Evolutionary conservation across 495 filamentous ascomycete genomes (phyloP), one percentile per base, ranked within the genome.

Genomic region (Podospora pseudopauciseta): DNA sequence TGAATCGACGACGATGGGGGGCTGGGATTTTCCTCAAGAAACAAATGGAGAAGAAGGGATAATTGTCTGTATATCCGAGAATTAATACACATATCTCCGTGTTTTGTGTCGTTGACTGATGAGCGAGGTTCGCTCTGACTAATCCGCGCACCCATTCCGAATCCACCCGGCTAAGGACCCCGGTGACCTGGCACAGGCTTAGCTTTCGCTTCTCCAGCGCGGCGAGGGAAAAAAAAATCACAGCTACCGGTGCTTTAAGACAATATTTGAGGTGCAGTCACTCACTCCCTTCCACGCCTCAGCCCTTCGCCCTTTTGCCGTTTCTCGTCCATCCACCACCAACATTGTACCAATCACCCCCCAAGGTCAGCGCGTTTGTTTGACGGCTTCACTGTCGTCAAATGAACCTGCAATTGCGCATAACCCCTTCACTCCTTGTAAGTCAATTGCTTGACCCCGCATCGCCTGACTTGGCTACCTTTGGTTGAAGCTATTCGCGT

Each of bases 371-470:
- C 86, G 86, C 85, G 85, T 89, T 88, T 82, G 78, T 84, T 87
- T 88, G 86, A 81, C 85, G 85, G 83, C 86, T 83, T 72, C 49
- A 67, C 65, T 76, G 85, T 85, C 86, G 85, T 87, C 86, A 87
- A 88, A 87, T 88, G 87, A 89, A 88, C 86, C 86, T 89, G 85
- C 87, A 86, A 77, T 80, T 74, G 77, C 76, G 75, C 72, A 75
- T 79, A 68, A 63, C 73, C 71, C 65, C 74, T 70, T 79, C 76
- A 76, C 75, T 77, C 76, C 79, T 76, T 72, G 83, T 86, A 80
- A 83, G 80, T 83, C 20, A 57, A 63, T 70, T 54, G 1, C 13
- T 18, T 15, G 15, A 49, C 39, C 39, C 39, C 39, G 39, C 63
- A 16, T 23, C 19, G 28, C 23, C 11, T 61, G 32, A 58, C 6